Evolutionary conservation across 176 grass and related monocot genomes (phyloP).

Genomic region (Alopecurus myosuroides): DNA sequence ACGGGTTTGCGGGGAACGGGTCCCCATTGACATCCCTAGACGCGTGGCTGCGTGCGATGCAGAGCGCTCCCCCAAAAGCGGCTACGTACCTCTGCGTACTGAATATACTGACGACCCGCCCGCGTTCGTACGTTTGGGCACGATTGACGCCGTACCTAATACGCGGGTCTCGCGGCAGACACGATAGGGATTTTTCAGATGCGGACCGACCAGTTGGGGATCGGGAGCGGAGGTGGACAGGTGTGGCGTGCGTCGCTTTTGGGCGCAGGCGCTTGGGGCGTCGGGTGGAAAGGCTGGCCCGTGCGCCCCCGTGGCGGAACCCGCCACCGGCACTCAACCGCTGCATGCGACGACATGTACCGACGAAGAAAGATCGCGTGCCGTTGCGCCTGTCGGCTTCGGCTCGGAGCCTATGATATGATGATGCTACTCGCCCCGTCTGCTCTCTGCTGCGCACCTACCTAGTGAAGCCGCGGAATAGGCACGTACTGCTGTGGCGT

Average conservation of each 20-base stretch:
- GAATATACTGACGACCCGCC: neutral
- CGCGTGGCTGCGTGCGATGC: too few relatives aligned
- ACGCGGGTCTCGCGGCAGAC: too few relatives aligned
- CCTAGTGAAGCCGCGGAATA: too few relatives aligned
- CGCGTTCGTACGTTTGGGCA: neutral
- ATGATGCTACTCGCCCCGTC: too few relatives aligned
- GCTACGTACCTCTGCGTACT: neutral
- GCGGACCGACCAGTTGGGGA: neutral
- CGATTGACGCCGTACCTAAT: constrained; percentile 5
- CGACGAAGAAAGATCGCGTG: neutral
- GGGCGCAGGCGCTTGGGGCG: constrained; percentile 27
- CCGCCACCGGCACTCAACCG: neutral
- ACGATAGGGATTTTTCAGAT: neutral
- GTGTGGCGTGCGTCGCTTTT: constrained; percentile 4
- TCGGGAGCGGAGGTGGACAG: neutral
- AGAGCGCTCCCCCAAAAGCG: neutral
- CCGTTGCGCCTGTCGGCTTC: constrained; percentile 4
- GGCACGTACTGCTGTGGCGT: neutral
- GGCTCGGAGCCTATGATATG: neutral
- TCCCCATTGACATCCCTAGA: too few relatives aligned
- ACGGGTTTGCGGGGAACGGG: too few relatives aligned
- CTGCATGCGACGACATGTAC: neutral
- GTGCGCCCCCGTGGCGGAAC: neutral
- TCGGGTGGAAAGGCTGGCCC: neutral
- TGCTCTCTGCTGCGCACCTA: too few relatives aligned